Evolutionary conservation across 1,139 yeast genomes (phyloP), one percentile per base, ranked within the genome.

Genomic region (Diutina ranongensis): DNA sequence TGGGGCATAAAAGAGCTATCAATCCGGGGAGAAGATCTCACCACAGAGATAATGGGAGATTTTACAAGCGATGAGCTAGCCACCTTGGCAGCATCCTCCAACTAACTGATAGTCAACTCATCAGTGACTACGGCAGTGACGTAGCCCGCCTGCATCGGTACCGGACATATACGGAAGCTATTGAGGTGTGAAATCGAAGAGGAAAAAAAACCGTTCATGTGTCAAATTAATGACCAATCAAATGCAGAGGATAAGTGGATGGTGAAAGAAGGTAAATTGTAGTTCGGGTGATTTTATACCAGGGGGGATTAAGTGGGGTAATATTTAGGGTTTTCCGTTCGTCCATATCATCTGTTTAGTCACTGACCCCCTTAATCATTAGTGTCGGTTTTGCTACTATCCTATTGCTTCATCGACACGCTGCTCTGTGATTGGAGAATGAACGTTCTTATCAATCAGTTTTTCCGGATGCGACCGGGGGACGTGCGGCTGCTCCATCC

Each of bases 111-210:
- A n/a, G n/a, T n/a, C n/a, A n/a, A n/a, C n/a, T n/a, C n/a, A n/a
- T n/a, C n/a, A n/a, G n/a, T n/a, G n/a, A 35, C 16, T 12, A 35
- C 40, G 40, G 40, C 40, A 21, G 40, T 35, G 28, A 19, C 40
- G 40, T 31, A 21, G 27, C 15, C 15, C 28, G 28, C 40, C 27
- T 35, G 40, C 40, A 35, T 19, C 12, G 28, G 22, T 7, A 18
- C 38, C 27, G 40, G 40, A 21, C 34, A 35, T 20, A 20, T 35
- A 20, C 40, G 40, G 40, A 35, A 35, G 16, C 34, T 31, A 15
- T 10, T 12, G 4, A 7, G 34, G 34, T 12, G 28, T 25, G 5
- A 10, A 25, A n/a, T n/a, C 10, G 28, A 25, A 25, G 10, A 7
- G 13, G 34, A 35, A n/a, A 18, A 19, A 35, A 21, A 20, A 35